Base-by-base conservation (phyloP, 2,329 filamentous ascomycete genomes). In the Ascomycota sp. region DNA sequence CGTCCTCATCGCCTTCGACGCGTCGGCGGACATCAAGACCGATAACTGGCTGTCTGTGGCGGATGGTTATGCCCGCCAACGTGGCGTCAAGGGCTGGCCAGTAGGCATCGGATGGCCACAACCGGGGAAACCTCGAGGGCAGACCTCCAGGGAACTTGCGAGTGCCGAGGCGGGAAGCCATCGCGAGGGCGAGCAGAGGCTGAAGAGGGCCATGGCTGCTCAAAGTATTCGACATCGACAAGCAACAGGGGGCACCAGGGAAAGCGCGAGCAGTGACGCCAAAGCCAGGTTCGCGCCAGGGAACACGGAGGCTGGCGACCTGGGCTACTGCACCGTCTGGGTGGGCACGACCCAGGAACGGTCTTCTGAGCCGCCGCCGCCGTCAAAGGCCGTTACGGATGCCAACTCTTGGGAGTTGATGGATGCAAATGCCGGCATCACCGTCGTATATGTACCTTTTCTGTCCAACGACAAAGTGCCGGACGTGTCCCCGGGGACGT, bases 31-130 rank as follows among this genome's bases (percentile, higher is more conserved):
- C 44, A 80, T 92, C 38, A 81, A 77, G 49, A 80, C 78, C 6
- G 84, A 93, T 47, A 95, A 98, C 47, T 98, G 89, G 89, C 72
- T 98, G 12, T 82, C 80, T 11, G 82, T 92, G 0, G 81, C 78
- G 0, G 89, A 95, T 46, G 86, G 89, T 2, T 98, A 95, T 48
- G 84, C 83, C 2, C 71, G 72, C 24, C 84, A 93, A 52, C 74
- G 86, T 30, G 80, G 79, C 7, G 74, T 98, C 49, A 86, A 83
- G 50, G 86, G 86, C 6, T 98, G 89, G 89, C 89, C 89, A 0
- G 57, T 93, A 6, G 86, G 86, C 6, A 74, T 82, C n/a, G 89
- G 89, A 12, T 98, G 89, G 89, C 86, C 86, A 1, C 73, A 72
- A 37, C 47, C 54, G 6, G 61, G 57, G 4, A 67, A 73, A 34